Evolutionary conservation across 306 rosid genomes (phyloP), one percentile per base, ranked within the genome.

Genomic region (Chamaecrista fasciculata): DNA sequence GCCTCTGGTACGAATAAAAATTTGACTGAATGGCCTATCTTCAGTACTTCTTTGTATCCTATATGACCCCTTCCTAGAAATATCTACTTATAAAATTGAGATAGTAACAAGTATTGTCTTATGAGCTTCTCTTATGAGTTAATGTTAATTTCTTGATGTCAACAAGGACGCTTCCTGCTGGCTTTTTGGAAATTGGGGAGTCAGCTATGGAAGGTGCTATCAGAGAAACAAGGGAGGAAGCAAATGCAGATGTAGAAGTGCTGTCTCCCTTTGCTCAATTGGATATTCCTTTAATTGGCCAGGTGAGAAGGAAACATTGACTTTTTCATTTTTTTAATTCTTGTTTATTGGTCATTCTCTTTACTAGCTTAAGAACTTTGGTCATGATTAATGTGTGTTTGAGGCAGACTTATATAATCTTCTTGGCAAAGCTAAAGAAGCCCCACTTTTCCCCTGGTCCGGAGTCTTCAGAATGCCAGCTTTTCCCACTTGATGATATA

Each of bases 211-310:
- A 94, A 78, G 99, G 99, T 66, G 99, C 99, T 36, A 80, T 79
- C 19, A 86, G 99, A 82, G 99, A 94, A 82, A 94, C 99, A 70
- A 70, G 82, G 89, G 99, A 94, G 76, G 99, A 91, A 87, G 99
- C 99, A 71, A 84, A 84, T 75, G 99, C 99, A 42, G 92, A 94
- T 31, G 99, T 94, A 62, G 96, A 90, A 82, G 89, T 78, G 69
- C 73, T 87, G 44, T 88, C 96, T 47, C 95, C 97, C 69, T 91
- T 91, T 89, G 92, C 95, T 70, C 99, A 94, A 43, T 75, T 94
- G 87, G 97, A 94, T 64, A 88, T 94, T 79, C 99, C 99, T 74
- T 80, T 88, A 43, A 94, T 94, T 66, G 96, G 97, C 48, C 99
- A 91, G 82, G 99, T 91, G 80, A 82, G 89, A 74, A 23, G 42